Percentiles rank a stretch among this genome's conserved stretches.
Evolutionary conservation across 192 early-diverging fungal species (phyloP).

Genomic region (Phycomyces blakesleeanus): DNA sequence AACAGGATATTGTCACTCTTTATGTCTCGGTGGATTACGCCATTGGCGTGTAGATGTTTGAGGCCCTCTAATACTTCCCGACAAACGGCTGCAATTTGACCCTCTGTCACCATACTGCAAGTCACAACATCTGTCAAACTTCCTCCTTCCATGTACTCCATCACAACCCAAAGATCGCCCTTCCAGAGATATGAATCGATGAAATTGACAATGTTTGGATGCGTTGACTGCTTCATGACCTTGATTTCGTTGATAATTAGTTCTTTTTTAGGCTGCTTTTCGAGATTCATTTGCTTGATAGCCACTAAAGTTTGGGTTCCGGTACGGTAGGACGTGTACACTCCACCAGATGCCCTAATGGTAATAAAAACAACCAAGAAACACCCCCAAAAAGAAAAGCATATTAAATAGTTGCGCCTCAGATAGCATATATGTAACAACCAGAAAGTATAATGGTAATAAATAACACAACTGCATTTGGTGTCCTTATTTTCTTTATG

Average conservation of each 20-base stretch:
- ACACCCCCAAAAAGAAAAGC: no score
- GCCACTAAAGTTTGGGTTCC: slow-evolving; percentile 64
- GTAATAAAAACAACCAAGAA: no score
- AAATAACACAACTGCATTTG: no score
- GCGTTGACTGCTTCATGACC: slow-evolving; percentile 80
- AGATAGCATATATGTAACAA: no score
- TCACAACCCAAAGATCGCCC: slow-evolving; percentile 87
- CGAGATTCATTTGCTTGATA: slow-evolving; percentile 95
- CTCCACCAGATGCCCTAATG: slow-evolving; percentile 87
- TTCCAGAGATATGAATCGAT: slow-evolving; percentile 80
- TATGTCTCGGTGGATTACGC: slow-evolving; percentile 86
- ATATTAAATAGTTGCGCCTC: no score
- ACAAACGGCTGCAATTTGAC: slow-evolving; percentile 84
- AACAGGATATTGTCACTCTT: slow-evolving; percentile 84
- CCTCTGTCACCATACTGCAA: slow-evolving; percentile 75
- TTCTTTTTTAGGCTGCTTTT: slow-evolving; percentile 95
- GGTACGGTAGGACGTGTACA: slow-evolving; percentile 78
- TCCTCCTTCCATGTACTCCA: slow-evolving; percentile 94
- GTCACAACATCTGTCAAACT: slow-evolving; percentile 82
- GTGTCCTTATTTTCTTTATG: no score
- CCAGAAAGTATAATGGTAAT: no score
- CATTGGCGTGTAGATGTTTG: slow-evolving; percentile 68
- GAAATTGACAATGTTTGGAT: slow-evolving; percentile 85
- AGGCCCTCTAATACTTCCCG: slow-evolving; percentile 72
- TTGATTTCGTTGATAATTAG: slow-evolving; percentile 92